Evolutionary conservation across 495 filamentous ascomycete genomes (phyloP).

Genomic region (Penicillium ochrochloron): DNA sequence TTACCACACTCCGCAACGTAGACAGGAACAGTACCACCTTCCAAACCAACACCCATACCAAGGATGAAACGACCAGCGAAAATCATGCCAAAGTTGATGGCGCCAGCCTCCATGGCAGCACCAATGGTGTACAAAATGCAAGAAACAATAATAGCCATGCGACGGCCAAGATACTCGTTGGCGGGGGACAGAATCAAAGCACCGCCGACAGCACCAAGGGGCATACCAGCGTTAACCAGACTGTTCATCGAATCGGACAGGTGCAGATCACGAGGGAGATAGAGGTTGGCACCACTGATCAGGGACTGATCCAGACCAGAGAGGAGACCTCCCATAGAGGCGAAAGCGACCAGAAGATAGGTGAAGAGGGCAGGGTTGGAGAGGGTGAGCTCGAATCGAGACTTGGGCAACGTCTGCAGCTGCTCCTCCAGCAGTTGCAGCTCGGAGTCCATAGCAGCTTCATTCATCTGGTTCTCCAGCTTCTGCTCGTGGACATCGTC

Average conservation of each 20-base stretch:
- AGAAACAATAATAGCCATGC: conserved; percentile 63
- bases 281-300: conserved; percentile 64
- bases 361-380: conserved; percentile 55
- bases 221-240: conserved; percentile 62
- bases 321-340: conserved; percentile 64
- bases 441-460: conserved; percentile 46
- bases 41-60: conserved; percentile 62
- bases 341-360: conserved; percentile 64
- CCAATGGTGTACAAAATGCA: conserved; percentile 63
- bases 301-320: conserved; percentile 66
- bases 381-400: conserved; percentile 36
- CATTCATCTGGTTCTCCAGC: conserved; percentile 28
- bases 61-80: conserved; percentile 63
- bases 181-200: conserved; percentile 59
- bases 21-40: conserved; percentile 64
- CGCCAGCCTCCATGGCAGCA: conserved; percentile 62
- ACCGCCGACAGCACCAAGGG: conserved; percentile 63
- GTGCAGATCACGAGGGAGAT: conserved; percentile 52
- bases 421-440: conserved; percentile 40
- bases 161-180: conserved; percentile 63
- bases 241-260: conserved; percentile 51
- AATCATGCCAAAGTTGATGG: conserved; percentile 63
- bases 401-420: conserved; percentile 32
- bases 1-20: conserved; percentile 56
- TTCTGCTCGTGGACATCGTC: conserved; percentile 38